Percentiles rank a stretch among this genome's conserved stretches.
Evolutionary conservation across 169 alveolate species (phyloP).

Genomic region (Perkinsus marinus): DNA sequence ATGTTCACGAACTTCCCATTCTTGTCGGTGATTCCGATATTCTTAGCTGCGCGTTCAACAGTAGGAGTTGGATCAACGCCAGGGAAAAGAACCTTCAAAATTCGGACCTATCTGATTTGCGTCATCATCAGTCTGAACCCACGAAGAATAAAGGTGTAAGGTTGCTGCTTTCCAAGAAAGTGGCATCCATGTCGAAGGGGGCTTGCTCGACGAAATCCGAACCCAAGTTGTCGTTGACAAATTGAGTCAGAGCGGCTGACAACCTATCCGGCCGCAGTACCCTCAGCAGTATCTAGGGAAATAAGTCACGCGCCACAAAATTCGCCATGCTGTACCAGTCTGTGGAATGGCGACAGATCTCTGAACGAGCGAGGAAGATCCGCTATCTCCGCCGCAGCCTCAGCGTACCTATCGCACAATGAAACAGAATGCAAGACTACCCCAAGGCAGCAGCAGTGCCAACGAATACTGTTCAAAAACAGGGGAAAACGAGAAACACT

Average conservation of each 20-base stretch:
- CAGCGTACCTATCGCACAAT: conserved; percentile 86
- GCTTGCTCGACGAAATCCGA: conserved; percentile 72
- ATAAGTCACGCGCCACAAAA: not conserved
- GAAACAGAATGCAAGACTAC: no score
- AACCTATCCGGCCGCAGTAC: conserved; percentile 88
- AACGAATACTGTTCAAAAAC: no score
- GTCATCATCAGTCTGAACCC: no score
- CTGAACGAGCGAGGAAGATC: conserved; percentile 81
- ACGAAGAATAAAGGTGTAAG: conserved; percentile 85
- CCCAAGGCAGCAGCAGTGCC: no score
- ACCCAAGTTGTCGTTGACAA: conserved; percentile 71
- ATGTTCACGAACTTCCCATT: conserved; percentile 79
- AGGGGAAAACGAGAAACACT: no score
- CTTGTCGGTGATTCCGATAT: conserved; percentile 43
- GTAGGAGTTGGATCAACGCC: conserved; percentile 84
- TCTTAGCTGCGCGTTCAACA: conserved; percentile 62
- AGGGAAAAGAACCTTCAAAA: conserved; percentile 52
- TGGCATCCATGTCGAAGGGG: conserved; percentile 71
- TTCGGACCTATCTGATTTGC: no score
- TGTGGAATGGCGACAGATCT: conserved; percentile 72
- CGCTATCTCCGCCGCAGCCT: conserved; percentile 84
- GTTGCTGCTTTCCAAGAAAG: conserved; percentile 70
- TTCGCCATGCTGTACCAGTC: conserved; percentile 38
- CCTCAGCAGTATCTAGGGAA: conserved; percentile 46
- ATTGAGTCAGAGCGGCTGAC: conserved; percentile 76